Evolutionary conservation across 306 rosid genomes (phyloP).

Genomic region (Canavalia gladiata): DNA sequence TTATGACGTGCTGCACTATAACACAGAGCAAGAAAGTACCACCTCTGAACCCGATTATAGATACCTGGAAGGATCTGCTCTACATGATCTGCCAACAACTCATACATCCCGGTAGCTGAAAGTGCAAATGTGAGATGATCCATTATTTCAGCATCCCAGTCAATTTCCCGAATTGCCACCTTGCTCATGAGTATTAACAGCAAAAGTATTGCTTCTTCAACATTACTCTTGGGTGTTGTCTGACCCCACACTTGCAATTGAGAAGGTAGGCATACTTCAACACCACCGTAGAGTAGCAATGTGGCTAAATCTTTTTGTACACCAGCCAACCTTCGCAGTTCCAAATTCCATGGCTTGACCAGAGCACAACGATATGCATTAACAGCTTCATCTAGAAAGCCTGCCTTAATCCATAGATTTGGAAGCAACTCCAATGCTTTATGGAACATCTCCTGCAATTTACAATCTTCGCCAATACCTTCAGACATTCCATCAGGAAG

Average conservation of each 20-base stretch:
- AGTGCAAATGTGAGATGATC: conserved; percentile 82
- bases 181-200: conserved; percentile 71
- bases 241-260: conserved; percentile 65
- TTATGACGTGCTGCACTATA: conserved; percentile 74
- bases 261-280: conserved; percentile 72
- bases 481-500: conserved; percentile 77
- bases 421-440: conserved; percentile 83
- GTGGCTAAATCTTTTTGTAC: conserved; percentile 73
- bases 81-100: conserved; percentile 68
- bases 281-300: conserved; percentile 78
- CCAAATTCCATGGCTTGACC: conserved; percentile 86
- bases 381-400: conserved; percentile 81
- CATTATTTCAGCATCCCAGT: conserved; percentile 81
- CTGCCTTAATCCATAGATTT: conserved; percentile 72
- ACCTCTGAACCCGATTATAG: conserved; percentile 70
- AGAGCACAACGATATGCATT: conserved; percentile 74
- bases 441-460: conserved; percentile 85
- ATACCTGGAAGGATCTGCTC: conserved; percentile 84
- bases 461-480: conserved; percentile 72
- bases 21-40: conserved; percentile 92
- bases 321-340: conserved; percentile 63
- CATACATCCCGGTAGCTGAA: conserved; percentile 70
- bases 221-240: conserved; percentile 60
- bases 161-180: conserved; percentile 60
- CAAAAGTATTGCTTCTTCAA: conserved; percentile 80